Base-by-base conservation (phyloP, 768 basidiomycete genomes). In the Boletellus sp. region DNA sequence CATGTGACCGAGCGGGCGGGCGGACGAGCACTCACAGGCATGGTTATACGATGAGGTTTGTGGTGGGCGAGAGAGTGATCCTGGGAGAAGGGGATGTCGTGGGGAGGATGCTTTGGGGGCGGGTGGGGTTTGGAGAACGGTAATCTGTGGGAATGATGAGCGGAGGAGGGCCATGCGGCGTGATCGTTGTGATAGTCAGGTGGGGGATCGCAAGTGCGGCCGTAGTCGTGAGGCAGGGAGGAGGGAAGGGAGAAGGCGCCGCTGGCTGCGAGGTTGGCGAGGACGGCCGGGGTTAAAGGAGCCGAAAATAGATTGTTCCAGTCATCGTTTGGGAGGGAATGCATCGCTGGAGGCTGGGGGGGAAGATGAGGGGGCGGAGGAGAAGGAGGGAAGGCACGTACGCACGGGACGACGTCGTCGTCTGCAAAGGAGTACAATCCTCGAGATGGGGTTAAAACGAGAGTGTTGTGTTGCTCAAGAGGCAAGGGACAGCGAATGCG, bases 241-340 rank as follows among this genome's bases (percentile, higher is more conserved):
- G 55, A 72, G 71, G 65, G 59, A 61, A 60, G 57, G 62, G 56
- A 72, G 73, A 87, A 67, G 40, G 80, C 72, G 57, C 79, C 81
- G 59, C 80, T 81, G 3, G 84, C 78, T 12, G 80, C 75, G 37
- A 87, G 76, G 32, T 78, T 76, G 35, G 81, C 78, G 58, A 85
- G 86, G 31, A 81, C 69, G 38, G 76, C 63, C 6, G 83, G 80
- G 52, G 83, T 76, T 43, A 87, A 71, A 2, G 87, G 80, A 4
- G 77, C 63, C n/a, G 84, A 72, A 64, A 85, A 85, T 17, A 85
- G 45, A 55, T 73, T 70, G 22, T 65, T 69, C 86, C 86, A 88
- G 31, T 76, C 74, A n/a, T 63, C 63, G 47, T 50, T 57, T 6
- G 59, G 41, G 42, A 65, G 20, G 9, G 65, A 11, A 1, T 65